Evolutionary conservation across 805 yeast species (phyloP), one percentile per base, ranked within the genome.

Genomic region (Cephaloascus albidus): DNA sequence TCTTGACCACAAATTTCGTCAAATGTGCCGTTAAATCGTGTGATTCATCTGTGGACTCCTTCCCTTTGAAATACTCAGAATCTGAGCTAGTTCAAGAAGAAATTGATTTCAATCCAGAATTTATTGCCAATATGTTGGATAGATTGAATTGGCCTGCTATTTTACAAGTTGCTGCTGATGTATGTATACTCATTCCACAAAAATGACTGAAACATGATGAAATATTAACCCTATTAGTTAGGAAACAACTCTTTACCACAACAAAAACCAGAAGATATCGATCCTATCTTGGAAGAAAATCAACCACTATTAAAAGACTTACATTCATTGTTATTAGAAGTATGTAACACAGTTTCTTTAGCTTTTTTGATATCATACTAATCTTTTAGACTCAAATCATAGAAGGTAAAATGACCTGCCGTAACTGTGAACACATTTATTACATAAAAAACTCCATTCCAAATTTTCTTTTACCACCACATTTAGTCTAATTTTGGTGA

Each of bases 1-100:
- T 90, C 52, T 66, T 93, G 20, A 90, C 98, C n/a, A 85, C 97
- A 10, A 93, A 93, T 61, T 93, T 93, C 61, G 95, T 93, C 45
- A 87, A 83, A 57, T 93, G 98, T 61, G 88, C 97, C 0, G 84
- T 87, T 44, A 81, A 82, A 53, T 52, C 78, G 2, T 93, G 98
- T 55, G 87, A 81, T 35, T 63, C 78, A 12, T 73, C 90, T 4
- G 73, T 75, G 12, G 76, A 78, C 4, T 77, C 94, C 16, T 93
- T 88, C 55, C 98, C 98, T 2, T 70, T 93, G 41, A 68, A 70
- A 43, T 90, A 72, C 55, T 58, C 70, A 40, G 73, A 76, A 18
- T 70, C 70, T 40, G 74, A 81, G 49, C 65, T 93, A 28, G 82
- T 74, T 14, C 83, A 79, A 52, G 85, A 85, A 52, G 89, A 79